phyloP scores from a whole-genome alignment of 805 yeast genomes.

The Metschnikowia lunata region DNA sequence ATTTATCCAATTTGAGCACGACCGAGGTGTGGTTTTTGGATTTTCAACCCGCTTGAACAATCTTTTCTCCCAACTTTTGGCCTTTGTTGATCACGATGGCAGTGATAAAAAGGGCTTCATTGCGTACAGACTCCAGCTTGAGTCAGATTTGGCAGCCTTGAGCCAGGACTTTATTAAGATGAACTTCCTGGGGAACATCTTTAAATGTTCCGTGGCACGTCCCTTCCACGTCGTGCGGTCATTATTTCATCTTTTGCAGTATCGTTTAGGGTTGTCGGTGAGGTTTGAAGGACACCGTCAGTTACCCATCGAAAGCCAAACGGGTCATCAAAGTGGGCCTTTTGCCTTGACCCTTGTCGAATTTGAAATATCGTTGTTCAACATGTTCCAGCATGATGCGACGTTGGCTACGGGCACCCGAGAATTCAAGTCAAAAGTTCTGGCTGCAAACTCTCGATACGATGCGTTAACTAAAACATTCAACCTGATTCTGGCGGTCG shows the following conservation, averaged over 20 bases:
- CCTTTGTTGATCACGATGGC: background rate
- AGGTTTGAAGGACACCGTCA: background rate
- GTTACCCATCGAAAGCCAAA: no score
- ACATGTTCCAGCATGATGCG: background rate
- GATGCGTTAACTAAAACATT: background rate
- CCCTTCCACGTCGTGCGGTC: background rate
- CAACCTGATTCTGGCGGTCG: no score
- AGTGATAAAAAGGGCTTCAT: background rate
- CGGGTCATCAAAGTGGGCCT: no score
- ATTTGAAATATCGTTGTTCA: conserved; percentile 1
- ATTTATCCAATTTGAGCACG: no score
- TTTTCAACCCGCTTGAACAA: no score
- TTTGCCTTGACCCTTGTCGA: background rate
- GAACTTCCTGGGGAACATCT: background rate
- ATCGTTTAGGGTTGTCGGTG: background rate
- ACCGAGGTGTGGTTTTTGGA: no score
- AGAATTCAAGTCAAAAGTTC: background rate
- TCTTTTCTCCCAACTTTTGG: background rate
- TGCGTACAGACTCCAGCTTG: background rate
- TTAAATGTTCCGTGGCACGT: background rate
- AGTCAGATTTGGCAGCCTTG: background rate
- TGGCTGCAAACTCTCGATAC: background rate
- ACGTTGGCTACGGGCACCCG: background rate
- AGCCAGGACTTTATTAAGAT: background rate
- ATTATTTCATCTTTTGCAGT: conserved; percentile 1